These are phyloP conservation scores for Cenchrus purpureus DNA, from an alignment of 176 grass and related monocot species.

Conservation along the genomic window DNA sequence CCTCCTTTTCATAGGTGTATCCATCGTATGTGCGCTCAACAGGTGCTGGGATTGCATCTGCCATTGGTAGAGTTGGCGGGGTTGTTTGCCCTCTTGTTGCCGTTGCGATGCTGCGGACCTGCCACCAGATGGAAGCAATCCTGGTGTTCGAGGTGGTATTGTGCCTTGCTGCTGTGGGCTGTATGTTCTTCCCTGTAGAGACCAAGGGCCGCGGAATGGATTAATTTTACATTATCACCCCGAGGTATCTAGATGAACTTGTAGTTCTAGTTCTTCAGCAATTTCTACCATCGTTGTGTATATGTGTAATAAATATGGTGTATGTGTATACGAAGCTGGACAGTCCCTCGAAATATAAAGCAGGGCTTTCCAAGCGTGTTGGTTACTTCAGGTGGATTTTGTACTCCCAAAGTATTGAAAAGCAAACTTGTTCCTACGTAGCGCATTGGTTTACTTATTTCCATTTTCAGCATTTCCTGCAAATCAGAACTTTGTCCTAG, in stretches of 20 bases:
- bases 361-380: slow-evolving; percentile 24
- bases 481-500: neutral
- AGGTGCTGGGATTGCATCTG: slow-evolving; percentile 56
- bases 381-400: neutral
- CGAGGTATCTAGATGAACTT: neutral
- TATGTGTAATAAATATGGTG: neutral
- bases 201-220: slow-evolving; percentile 63
- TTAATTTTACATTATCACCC: slow-evolving; percentile 20
- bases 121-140: slow-evolving; percentile 70
- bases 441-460: neutral
- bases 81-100: slow-evolving; percentile 71
- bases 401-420: neutral
- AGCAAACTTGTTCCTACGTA: neutral
- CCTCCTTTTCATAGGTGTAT: slow-evolving; percentile 55
- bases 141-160: slow-evolving; percentile 67
- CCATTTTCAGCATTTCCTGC: neutral
- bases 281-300: neutral
- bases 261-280: neutral
- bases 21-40: slow-evolving; percentile 69
- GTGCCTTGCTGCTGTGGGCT: slow-evolving; percentile 54
- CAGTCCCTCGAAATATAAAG: neutral
- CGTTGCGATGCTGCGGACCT: slow-evolving; percentile 57
- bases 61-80: slow-evolving; percentile 74
- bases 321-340: slow-evolving; percentile 22
- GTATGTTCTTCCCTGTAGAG: slow-evolving; percentile 68